Evolutionary conservation across 2,329 filamentous ascomycete species (phyloP).

Genomic region (Hymenoscyphus albidus): DNA sequence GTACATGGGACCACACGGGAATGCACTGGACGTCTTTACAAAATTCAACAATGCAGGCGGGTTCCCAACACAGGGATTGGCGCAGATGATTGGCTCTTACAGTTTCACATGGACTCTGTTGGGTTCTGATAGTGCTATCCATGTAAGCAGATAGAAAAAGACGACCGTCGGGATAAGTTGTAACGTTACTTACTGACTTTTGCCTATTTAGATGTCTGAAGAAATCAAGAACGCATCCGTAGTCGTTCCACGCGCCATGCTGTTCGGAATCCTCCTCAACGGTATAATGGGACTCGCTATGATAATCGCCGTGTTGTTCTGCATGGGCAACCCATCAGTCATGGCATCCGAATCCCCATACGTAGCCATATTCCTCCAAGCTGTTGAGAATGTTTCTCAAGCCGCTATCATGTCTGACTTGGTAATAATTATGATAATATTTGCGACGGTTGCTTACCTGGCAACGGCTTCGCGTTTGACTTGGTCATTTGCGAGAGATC

Average conservation of each 20-base stretch:
- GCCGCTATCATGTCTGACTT: conserved; percentile 26
- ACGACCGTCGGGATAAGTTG: not conserved
- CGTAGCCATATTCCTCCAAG: conserved; percentile 44
- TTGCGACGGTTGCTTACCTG: conserved; percentile 39
- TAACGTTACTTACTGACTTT: not conserved
- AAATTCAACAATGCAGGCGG: conserved; percentile 32
- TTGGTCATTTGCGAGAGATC: conserved; percentile 43
- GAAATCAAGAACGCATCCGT: conserved; percentile 45
- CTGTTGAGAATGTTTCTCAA: conserved; percentile 39
- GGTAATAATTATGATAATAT: conserved; percentile 39
- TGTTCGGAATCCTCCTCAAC: conserved; percentile 45
- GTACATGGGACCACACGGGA: conserved; percentile 21
- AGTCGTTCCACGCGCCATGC: conserved; percentile 44
- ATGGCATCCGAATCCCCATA: conserved; percentile 43
- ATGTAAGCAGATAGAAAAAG: conserved; percentile 16
- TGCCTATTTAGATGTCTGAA: conserved; percentile 38
- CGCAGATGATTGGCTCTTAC: conserved; percentile 36
- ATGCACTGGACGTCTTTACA: conserved; percentile 28
- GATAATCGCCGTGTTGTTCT: conserved; percentile 34
- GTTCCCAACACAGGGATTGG: conserved; percentile 33
- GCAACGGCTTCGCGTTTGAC: conserved; percentile 36
- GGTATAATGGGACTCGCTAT: conserved; percentile 42
- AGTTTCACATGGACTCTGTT: conserved; percentile 30
- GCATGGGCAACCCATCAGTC: conserved; percentile 34
- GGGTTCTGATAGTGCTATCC: conserved; percentile 25